Conservation (phyloP, 768 basidiomycete species). For the Amanita rimosa region DNA sequence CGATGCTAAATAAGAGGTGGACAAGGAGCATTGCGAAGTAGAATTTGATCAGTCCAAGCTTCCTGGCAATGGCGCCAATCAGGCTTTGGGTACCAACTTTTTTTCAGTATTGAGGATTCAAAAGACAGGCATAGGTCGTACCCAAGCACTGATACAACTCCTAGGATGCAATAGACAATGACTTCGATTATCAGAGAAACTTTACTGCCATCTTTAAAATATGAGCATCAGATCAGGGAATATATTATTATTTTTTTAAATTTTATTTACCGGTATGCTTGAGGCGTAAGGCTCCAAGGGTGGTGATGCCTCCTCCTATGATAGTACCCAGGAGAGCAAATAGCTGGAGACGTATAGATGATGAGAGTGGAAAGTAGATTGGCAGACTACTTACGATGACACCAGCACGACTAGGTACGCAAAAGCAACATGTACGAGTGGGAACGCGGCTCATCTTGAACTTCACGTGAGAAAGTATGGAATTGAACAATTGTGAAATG, state of each 20-base stretch:
- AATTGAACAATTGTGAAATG: conserved; percentile 6
- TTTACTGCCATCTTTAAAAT: conserved; percentile 22
- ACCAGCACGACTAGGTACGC: conserved; percentile 37
- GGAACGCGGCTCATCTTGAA: conserved; percentile 21
- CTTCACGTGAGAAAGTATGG: conserved; percentile 6
- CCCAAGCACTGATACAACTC: conserved; percentile 34
- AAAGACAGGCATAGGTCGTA: conserved; percentile 11
- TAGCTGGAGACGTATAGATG: conserved; percentile 15
- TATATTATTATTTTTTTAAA: no score
- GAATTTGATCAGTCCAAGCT: conserved; percentile 27
- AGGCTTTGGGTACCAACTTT: conserved; percentile 17
- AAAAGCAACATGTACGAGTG: conserved; percentile 38
- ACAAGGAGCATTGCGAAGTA: conserved; percentile 30
- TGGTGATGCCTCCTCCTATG: conserved; percentile 28
- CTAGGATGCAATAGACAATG: conserved; percentile 28
- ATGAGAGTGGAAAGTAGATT: not conserved
- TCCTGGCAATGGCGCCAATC: conserved; percentile 29
- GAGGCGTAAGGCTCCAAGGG: conserved; percentile 25
- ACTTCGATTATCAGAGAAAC: conserved; percentile 30
- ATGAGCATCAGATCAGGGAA: not conserved
- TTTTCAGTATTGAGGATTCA: not conserved
- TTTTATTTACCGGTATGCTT: conserved; percentile 22
- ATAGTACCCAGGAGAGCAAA: conserved; percentile 33
- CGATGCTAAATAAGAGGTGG: conserved; percentile 34
- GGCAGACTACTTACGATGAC: conserved; percentile 25